Evolutionary conservation across 148 eudicot genomes (phyloP).

Genomic region (Silene conica): DNA sequence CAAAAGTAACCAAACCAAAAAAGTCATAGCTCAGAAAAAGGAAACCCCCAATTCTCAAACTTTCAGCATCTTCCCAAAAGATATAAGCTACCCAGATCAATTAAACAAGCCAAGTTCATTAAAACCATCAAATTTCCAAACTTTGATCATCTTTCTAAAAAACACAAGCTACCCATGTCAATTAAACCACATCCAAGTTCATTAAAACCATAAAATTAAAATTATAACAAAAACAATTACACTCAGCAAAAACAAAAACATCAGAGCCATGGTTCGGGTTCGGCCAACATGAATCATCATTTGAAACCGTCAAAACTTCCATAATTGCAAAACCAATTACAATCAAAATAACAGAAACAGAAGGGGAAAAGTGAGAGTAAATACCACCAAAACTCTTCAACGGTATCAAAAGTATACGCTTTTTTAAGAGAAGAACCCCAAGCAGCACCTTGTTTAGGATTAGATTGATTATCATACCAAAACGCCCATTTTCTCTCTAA

Average conservation of each 20-base stretch:
- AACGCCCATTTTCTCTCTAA: slow-evolving; percentile 87
- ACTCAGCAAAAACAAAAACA: no score
- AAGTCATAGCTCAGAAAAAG: no score
- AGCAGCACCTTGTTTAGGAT: slow-evolving; percentile 85
- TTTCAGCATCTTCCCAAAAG: background rate
- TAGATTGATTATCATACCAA: slow-evolving; percentile 85
- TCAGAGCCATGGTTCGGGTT: no score
- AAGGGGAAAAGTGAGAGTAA: background rate
- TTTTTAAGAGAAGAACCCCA: slow-evolving; percentile 80
- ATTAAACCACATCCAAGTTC: background rate
- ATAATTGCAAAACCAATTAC: background rate
- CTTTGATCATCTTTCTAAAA: background rate
- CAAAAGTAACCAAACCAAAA: no score
- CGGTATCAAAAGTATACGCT: slow-evolving; percentile 74
- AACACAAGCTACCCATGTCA: background rate
- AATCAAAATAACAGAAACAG: background rate
- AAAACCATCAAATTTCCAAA: background rate
- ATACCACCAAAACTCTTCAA: slow-evolving; percentile 97
- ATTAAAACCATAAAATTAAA: background rate
- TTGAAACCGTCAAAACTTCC: no score
- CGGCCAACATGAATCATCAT: no score
- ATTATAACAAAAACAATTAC: background rate
- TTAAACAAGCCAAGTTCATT: background rate
- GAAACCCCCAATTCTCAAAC: background rate
- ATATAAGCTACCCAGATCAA: background rate